Evolutionary conservation across 1,139 yeast species (phyloP), one percentile per base, ranked within the genome.

Genomic region (Yamadazyma buinensis): DNA sequence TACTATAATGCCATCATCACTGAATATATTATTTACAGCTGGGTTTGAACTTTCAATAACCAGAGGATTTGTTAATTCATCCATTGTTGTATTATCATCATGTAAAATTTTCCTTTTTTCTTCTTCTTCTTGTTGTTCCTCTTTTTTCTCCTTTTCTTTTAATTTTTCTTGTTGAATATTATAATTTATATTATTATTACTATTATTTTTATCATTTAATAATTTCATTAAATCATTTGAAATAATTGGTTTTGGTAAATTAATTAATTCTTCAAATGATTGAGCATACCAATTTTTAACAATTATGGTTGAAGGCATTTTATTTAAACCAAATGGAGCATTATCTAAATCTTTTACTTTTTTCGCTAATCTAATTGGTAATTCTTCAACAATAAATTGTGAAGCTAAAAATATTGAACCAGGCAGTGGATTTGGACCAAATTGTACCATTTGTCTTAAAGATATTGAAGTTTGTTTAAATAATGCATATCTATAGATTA

Each of bases 231-330:
- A 55, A 28, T 62, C 59, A 2, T 59, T 68, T 30, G 64, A 61
- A 25, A 77, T 59, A 7, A 38, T 48, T 0, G 83, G 83, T 41
- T 72, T 70, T 7, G 75, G 74, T 35, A 77, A 55, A 29, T 71
- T 63, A 10, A 84, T 78, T 47, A 87, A 69, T 51, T 87, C 96
- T 48, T 86, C 88, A 55, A 87, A 88, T 13, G 92, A 81, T 57
- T 86, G 95, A 2, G 94, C 92, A 52, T 88, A 88, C 96, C 96
- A 88, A 53, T 85, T 80, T 43, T 81, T 75, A 15, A 88, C 96
- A 45, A 80, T 73, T 38, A 73, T 66, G 32, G 92, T 85, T 3
- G 88, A 79, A 1, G 88, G 87, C 77, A 80, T 80, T 26, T 79
- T 69, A 46, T 70, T 72, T 38, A 88, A 68, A 0, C 87, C 92